Evolutionary conservation across 768 basidiomycete genomes (phyloP).

Genomic region (Fomitopsis pulvina): DNA sequence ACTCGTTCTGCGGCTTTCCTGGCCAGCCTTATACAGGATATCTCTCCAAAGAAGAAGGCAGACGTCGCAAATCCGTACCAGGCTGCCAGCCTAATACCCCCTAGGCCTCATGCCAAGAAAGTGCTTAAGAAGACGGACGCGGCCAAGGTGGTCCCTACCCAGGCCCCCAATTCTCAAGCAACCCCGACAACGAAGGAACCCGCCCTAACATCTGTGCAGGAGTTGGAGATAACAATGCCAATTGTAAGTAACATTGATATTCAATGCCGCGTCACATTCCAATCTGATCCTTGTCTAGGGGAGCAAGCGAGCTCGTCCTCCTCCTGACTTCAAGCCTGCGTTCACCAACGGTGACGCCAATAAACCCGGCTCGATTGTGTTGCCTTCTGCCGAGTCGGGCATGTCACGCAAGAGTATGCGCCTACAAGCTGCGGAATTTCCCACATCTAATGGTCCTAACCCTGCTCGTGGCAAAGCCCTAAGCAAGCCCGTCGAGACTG

Average conservation of each 20-base stretch:
- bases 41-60: slow-evolving; percentile 54
- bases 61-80: slow-evolving; percentile 79
- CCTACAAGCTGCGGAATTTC: slow-evolving; percentile 14
- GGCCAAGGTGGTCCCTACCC: slow-evolving; percentile 26
- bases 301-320: slow-evolving; percentile 71
- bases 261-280: background rate
- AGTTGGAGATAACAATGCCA: slow-evolving; percentile 74
- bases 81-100: slow-evolving; percentile 55
- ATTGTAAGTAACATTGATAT: slow-evolving; percentile 37
- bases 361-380: slow-evolving; percentile 8
- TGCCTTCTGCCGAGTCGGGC: background rate
- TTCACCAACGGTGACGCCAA: slow-evolving; percentile 26
- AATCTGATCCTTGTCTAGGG: slow-evolving; percentile 44
- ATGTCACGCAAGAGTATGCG: slow-evolving; percentile 17
- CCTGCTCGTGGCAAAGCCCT: slow-evolving; percentile 1
- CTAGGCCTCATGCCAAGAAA: slow-evolving; percentile 37
- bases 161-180: slow-evolving; percentile 20
- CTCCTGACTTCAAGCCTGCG: slow-evolving; percentile 34
- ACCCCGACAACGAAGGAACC: slow-evolving; percentile 14
- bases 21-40: slow-evolving; percentile 65
- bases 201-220: slow-evolving; percentile 26
- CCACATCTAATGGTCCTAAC: slow-evolving; percentile 5
- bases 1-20: slow-evolving; percentile 66
- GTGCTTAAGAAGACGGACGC: slow-evolving; percentile 31
- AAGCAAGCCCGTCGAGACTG: slow-evolving; percentile 9